Evolutionary conservation across 805 yeast genomes (phyloP).

Genomic region (Candida gorgasii): DNA sequence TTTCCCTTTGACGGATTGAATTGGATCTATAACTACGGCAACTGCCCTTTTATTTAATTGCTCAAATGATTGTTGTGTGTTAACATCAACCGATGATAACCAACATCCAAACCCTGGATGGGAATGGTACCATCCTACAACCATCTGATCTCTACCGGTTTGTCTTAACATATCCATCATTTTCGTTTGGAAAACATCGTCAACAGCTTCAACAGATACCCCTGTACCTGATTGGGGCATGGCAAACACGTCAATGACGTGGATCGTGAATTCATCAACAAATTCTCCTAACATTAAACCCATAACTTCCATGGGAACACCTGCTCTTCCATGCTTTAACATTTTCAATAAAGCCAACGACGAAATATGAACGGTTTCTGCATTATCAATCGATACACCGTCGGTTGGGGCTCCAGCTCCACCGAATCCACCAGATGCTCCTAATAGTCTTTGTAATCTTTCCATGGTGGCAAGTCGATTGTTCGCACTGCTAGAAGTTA

Average conservation of each 20-base stretch:
- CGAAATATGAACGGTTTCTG: conserved; percentile 95
- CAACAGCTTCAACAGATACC: conserved; percentile 98
- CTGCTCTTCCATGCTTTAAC: conserved; percentile 96
- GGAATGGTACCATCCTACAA: conserved; percentile 99
- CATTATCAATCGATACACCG: conserved; percentile 86
- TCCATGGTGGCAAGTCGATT: conserved; percentile 37
- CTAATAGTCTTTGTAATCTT: conserved; percentile 50
- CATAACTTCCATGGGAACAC: conserved; percentile 83
- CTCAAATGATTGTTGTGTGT: conserved; percentile 97
- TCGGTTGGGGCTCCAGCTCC: conserved; percentile 52
- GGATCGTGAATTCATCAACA: conserved; percentile 95
- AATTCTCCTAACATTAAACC: conserved; percentile 98
- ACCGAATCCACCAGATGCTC: conserved; percentile 45
- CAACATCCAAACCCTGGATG: conserved; percentile 99
- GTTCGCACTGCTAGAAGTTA: conserved; percentile 2
- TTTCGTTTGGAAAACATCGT: conserved; percentile 96
- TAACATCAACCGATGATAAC: conserved; percentile 96
- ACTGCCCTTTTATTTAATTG: conserved; percentile 94
- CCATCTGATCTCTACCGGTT: conserved; percentile 99
- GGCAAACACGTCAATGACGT: conserved; percentile 97
- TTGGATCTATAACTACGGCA: conserved; percentile 98
- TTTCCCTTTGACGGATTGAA: conserved; percentile 97
- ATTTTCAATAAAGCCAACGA: conserved; percentile 92
- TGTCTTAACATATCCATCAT: conserved; percentile 99
- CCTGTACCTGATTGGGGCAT: conserved; percentile 99